These are phyloP conservation scores for Solanum piurae DNA, from an alignment of 257 asterid genomes.

Conservation along the genomic window DNA sequence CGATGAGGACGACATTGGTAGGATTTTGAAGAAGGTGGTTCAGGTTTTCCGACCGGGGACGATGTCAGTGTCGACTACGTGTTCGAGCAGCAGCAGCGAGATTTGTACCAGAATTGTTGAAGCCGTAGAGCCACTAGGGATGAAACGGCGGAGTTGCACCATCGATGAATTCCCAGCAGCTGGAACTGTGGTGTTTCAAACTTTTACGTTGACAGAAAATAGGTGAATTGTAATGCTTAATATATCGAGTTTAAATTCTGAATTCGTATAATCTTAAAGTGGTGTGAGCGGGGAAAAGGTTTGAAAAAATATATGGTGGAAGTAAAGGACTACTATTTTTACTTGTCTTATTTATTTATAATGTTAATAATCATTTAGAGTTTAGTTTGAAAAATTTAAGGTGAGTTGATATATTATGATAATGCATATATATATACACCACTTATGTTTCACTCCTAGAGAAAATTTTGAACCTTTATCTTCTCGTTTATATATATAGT, in stretches of 20 bases:
- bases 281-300: not conserved
- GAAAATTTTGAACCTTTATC: not conserved
- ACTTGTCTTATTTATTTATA: not conserved
- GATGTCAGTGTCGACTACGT: slow-evolving; percentile 61
- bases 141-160: slow-evolving; percentile 61
- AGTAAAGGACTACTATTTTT: not conserved
- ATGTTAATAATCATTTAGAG: not conserved
- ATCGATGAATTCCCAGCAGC: slow-evolving; percentile 62
- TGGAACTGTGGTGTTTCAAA: slow-evolving; percentile 60
- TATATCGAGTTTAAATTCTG: not conserved
- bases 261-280: not conserved
- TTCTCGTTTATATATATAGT: not conserved
- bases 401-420: not conserved
- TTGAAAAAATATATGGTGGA: not conserved
- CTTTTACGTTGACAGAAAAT: slow-evolving; percentile 40
- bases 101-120: slow-evolving; percentile 41
- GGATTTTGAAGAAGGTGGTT: slow-evolving; percentile 46
- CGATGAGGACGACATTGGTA: slow-evolving; percentile 17
- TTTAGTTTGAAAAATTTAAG: not conserved
- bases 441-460: not conserved
- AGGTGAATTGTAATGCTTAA: not conserved
- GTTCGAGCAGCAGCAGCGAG: slow-evolving; percentile 19
- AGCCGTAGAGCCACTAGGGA: slow-evolving; percentile 60
- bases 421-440: not conserved
- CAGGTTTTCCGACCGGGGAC: slow-evolving; percentile 62